Conservation (phyloP, 2,329 filamentous ascomycete species). For the Epichloe gansuensis region DNA sequence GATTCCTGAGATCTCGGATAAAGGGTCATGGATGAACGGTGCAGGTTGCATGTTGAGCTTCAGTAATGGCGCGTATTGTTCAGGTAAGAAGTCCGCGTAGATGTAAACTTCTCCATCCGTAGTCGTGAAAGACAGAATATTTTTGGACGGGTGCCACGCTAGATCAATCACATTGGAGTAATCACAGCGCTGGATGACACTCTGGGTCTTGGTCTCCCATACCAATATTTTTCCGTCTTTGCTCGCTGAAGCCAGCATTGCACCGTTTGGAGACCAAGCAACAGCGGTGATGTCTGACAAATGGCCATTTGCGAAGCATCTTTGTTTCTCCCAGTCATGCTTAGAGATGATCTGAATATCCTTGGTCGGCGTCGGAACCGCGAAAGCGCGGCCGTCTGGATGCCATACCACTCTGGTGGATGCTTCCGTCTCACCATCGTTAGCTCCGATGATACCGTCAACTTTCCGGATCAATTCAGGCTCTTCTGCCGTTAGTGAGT, state of each 20-base stretch:
- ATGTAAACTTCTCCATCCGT: slow-evolving; percentile 91
- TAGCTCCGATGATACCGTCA: slow-evolving; percentile 68
- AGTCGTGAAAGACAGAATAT: slow-evolving; percentile 83
- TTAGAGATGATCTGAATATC: slow-evolving; percentile 82
- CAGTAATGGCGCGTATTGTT: slow-evolving; percentile 44
- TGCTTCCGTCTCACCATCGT: slow-evolving; percentile 62
- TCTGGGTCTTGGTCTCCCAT: slow-evolving; percentile 87
- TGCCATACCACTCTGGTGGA: slow-evolving; percentile 77
- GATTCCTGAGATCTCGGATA: slow-evolving; percentile 57
- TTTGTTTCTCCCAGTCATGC: slow-evolving; percentile 79
- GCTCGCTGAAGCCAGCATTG: slow-evolving; percentile 62
- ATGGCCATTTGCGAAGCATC: slow-evolving; percentile 67
- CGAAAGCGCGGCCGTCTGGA: slow-evolving; percentile 86
- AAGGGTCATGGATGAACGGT: slow-evolving; percentile 74
- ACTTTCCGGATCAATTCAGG: slow-evolving; percentile 74
- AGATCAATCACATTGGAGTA: slow-evolving; percentile 78
- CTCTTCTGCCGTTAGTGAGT: slow-evolving; percentile 66
- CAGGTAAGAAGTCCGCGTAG: slow-evolving; percentile 55
- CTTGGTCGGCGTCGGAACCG: slow-evolving; percentile 67
- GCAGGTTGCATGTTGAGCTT: slow-evolving; percentile 56
- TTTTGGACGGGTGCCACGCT: slow-evolving; percentile 82
- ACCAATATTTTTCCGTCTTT: slow-evolving; percentile 60
- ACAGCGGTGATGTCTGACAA: slow-evolving; percentile 74
- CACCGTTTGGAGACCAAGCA: slow-evolving; percentile 91
- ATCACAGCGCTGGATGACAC: slow-evolving; percentile 63